A percentile compares a stretch with the other conserved stretches of the same genome.
phyloP scores from a whole-genome alignment of 371 early-diverging fungal genomes.

The Blakeslea trispora region DNA sequence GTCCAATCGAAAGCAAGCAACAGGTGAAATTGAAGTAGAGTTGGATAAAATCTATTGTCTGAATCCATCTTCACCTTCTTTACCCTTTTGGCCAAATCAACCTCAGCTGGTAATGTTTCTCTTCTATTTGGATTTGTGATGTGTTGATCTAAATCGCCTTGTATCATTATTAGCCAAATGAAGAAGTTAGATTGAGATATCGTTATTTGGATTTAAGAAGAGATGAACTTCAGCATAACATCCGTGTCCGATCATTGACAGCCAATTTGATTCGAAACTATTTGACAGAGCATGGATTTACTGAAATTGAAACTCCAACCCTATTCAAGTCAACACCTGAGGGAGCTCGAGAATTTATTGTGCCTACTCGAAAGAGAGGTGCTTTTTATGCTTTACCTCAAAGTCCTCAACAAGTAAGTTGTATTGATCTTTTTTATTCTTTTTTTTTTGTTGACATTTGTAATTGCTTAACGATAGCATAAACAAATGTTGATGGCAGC shows the following conservation, averaged over 20 bases:
- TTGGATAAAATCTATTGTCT: slow-evolving; percentile 63
- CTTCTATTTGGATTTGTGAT: too few species aligned
- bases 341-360: slow-evolving; percentile 91
- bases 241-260: slow-evolving; percentile 68
- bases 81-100: slow-evolving; percentile 76
- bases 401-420: slow-evolving; percentile 84
- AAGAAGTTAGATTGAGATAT: slow-evolving; percentile 78
- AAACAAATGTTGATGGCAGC: slow-evolving; percentile 93
- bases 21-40: slow-evolving; percentile 76
- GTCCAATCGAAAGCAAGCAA: slow-evolving; percentile 51
- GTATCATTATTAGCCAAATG: slow-evolving; percentile 61
- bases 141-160: not conserved
- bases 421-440: not conserved
- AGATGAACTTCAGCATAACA: slow-evolving; percentile 70
- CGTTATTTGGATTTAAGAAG: slow-evolving; percentile 87
- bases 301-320: slow-evolving; percentile 91
- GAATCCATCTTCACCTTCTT: slow-evolving; percentile 64
- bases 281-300: slow-evolving; percentile 67
- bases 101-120: slow-evolving; percentile 63
- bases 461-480: slow-evolving; percentile 46
- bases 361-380: slow-evolving; percentile 81
- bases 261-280: slow-evolving; percentile 69
- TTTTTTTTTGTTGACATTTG: not conserved
- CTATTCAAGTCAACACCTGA: slow-evolving; percentile 95
- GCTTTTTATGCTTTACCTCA: slow-evolving; percentile 89